Percentiles rank a stretch among this genome's conserved stretches.
phyloP scores from a whole-genome alignment of 179 eudicot genomes.

The Sideroxylon spinosum region DNA sequence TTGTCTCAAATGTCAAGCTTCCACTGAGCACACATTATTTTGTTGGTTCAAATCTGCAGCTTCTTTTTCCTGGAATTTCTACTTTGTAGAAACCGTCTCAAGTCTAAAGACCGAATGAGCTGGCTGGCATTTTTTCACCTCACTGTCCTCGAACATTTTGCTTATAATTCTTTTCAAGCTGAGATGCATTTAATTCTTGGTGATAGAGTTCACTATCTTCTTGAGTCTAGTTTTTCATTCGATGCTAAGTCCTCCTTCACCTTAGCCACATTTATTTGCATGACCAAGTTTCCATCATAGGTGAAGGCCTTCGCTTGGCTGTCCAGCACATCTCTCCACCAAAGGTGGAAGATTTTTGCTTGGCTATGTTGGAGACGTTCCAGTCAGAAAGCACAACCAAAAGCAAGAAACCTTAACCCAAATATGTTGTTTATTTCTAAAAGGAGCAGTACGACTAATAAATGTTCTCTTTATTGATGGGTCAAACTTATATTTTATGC shows the following conservation, averaged over 20 bases:
- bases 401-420: neutral
- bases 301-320: neutral
- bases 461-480: neutral
- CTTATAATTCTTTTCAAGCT: neutral
- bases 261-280: neutral
- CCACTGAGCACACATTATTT: neutral
- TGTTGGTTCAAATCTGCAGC: neutral
- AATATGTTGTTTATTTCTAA: neutral
- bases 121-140: neutral
- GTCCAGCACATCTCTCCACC: too few species aligned
- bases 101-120: neutral
- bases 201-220: neutral
- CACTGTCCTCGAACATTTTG: neutral
- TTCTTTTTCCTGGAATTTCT: neutral
- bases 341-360: neutral
- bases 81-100: neutral
- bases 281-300: neutral
- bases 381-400: neutral
- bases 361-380: neutral
- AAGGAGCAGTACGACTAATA: neutral
- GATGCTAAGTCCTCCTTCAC: neutral
- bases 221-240: neutral
- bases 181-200: neutral
- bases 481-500: neutral
- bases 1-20: neutral